Evolutionary conservation across 495 filamentous ascomycete species (phyloP).

Genomic region (Talaromyces borbonicus): DNA sequence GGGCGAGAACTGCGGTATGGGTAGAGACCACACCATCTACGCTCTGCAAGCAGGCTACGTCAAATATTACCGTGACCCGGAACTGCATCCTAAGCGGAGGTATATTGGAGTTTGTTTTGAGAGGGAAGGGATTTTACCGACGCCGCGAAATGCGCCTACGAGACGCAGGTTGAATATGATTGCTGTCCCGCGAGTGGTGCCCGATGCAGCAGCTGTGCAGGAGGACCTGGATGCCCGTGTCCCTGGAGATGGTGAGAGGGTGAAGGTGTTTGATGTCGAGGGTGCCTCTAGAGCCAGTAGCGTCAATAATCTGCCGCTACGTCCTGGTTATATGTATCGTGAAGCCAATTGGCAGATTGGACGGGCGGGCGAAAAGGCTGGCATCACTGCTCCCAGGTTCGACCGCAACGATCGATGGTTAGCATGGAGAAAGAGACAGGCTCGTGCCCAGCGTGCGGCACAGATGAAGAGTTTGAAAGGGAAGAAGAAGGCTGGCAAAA

Average conservation of each 20-base stretch:
- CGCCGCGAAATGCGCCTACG: conserved; percentile 51
- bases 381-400: conserved; percentile 41
- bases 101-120: conserved; percentile 90
- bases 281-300: conserved; percentile 18
- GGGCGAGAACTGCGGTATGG: conserved; percentile 87
- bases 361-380: conserved; percentile 48
- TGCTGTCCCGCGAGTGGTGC: conserved; percentile 34
- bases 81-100: conserved; percentile 65
- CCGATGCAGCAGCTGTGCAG: conserved; percentile 18
- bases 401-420: conserved; percentile 48
- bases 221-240: conserved; percentile 26
- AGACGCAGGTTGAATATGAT: conserved; percentile 63
- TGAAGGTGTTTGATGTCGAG: conserved; percentile 24
- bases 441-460: conserved; percentile 40
- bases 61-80: conserved; percentile 86
- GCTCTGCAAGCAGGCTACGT: conserved; percentile 78
- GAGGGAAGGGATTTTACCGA: conserved; percentile 59
- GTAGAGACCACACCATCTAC: conserved; percentile 96
- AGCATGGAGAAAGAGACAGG: conserved; percentile 52
- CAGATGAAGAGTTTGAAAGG: conserved; percentile 50
- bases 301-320: conserved; percentile 38
- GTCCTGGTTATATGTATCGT: conserved; percentile 68
- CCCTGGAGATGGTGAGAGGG: conserved; percentile 19
- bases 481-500: conserved; percentile 39
- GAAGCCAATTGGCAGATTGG: conserved; percentile 84